These are phyloP conservation scores for Rhizomucor pusillus DNA, from an alignment of 371 early-diverging fungal species.

Conservation along the genomic window DNA sequence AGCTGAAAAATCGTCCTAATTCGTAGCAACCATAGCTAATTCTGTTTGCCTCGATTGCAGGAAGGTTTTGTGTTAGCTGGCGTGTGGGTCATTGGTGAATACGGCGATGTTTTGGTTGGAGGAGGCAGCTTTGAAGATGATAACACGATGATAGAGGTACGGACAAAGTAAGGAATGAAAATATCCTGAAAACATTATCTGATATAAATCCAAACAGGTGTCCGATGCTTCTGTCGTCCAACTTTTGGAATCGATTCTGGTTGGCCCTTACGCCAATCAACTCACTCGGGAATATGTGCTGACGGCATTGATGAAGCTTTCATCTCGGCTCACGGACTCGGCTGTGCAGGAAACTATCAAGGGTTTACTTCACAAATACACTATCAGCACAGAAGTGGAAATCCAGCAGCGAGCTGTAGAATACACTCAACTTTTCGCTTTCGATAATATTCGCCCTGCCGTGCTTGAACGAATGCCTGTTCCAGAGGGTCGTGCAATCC, in stretches of 20 bases:
- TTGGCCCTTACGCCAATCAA: conserved; percentile 77
- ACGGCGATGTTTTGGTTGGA: conserved; percentile 82
- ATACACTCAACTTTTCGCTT: conserved; percentile 77
- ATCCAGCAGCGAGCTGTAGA: conserved; percentile 94
- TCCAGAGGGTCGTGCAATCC: conserved; percentile 63
- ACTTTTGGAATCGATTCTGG: conserved; percentile 69
- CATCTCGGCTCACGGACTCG: conserved; percentile 69
- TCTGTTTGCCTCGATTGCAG: conserved; percentile 36
- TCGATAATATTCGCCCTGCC: conserved; percentile 74
- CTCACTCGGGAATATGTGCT: conserved; percentile 79
- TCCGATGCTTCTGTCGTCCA: conserved; percentile 73
- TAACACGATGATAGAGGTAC: conserved; percentile 60
- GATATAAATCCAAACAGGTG: conserved; percentile 29
- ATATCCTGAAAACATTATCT: background rate
- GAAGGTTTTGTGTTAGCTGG: conserved; percentile 90
- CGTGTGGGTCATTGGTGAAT: conserved; percentile 96
- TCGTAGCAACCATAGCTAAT: conserved; percentile 7
- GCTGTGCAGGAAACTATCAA: conserved; percentile 50
- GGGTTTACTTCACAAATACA: conserved; percentile 57
- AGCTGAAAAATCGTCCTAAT: conserved; percentile 16
- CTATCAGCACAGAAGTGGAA: conserved; percentile 82
- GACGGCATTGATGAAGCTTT: conserved; percentile 87
- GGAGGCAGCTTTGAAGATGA: conserved; percentile 72
- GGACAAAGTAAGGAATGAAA: background rate
- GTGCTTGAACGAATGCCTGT: conserved; percentile 94